A percentile compares a stretch with the other conserved stretches of the same genome.
These are phyloP conservation scores for Aureobasidium sp. DNA, from an alignment of 2,329 filamentous ascomycete genomes.

Conservation along the genomic window DNA sequence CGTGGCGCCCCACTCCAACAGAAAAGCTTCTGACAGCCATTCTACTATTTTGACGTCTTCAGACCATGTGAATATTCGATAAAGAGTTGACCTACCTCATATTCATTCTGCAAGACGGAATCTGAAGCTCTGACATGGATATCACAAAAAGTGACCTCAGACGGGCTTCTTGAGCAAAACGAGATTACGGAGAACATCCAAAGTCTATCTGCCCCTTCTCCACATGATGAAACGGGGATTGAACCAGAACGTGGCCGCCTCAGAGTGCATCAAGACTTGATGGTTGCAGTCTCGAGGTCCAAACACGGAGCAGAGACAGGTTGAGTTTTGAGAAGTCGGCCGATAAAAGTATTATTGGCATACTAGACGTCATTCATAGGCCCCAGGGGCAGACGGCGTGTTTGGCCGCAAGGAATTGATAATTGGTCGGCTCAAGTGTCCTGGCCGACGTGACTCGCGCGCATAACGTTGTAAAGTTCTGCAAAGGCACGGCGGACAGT, in stretches of 20 bases:
- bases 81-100: neutral
- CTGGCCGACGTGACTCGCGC: constrained; percentile 7
- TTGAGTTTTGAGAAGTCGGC: neutral
- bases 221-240: constrained; percentile 9
- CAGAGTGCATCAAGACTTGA: neutral
- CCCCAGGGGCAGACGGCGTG: neutral
- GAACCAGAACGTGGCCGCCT: constrained; percentile 10
- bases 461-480: constrained; percentile 10
- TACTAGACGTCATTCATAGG: constrained; percentile 3
- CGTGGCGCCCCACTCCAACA: constrained; percentile 8
- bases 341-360: neutral
- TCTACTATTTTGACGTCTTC: neutral
- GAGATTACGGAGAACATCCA: neutral
- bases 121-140: neutral
- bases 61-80: neutral
- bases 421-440: neutral
- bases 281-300: neutral
- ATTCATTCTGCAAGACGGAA: no score
- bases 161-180: neutral
- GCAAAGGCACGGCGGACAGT: neutral
- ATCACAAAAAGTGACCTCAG: neutral
- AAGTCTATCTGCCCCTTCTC: constrained; percentile 11
- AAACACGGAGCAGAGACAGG: neutral
- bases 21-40: constrained; percentile 1
- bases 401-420: neutral